Conservation (phyloP, 306 rosid genomes). For the Quercus parvula region DNA sequence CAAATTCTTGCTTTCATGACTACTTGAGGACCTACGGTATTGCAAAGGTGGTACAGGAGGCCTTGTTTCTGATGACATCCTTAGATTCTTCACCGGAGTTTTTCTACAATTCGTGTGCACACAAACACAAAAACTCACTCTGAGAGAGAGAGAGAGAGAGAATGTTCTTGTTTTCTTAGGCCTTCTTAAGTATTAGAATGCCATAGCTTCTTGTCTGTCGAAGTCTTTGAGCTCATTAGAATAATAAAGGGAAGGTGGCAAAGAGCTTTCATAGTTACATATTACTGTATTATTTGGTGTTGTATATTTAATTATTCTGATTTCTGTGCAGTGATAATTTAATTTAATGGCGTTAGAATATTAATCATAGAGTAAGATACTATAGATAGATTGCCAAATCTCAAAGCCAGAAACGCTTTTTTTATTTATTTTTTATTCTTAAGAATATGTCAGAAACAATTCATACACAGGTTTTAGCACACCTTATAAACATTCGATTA, state of each 20-base stretch:
- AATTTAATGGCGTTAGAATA: not conserved
- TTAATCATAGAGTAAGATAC: not conserved
- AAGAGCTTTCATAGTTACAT: slow-evolving; percentile 19
- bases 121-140: not conserved
- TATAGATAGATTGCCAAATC: not conserved
- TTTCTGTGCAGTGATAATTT: slow-evolving; percentile 25
- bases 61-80: slow-evolving; percentile 26
- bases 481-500: too few relatives aligned
- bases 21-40: slow-evolving; percentile 50
- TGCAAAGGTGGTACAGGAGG: slow-evolving; percentile 43
- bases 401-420: not conserved
- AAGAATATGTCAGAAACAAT: too few relatives aligned
- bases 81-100: not conserved
- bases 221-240: slow-evolving; percentile 10
- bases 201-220: slow-evolving; percentile 15
- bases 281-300: not conserved
- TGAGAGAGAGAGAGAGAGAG: not conserved
- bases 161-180: not conserved
- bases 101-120: not conserved
- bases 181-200: not conserved
- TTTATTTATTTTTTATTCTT: too few relatives aligned
- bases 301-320: not conserved
- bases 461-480: too few relatives aligned
- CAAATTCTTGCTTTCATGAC: slow-evolving; percentile 45
- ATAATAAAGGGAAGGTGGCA: slow-evolving; percentile 10